phyloP scores from a whole-genome alignment of 208 protist species.

The Trichomonas tenax region DNA sequence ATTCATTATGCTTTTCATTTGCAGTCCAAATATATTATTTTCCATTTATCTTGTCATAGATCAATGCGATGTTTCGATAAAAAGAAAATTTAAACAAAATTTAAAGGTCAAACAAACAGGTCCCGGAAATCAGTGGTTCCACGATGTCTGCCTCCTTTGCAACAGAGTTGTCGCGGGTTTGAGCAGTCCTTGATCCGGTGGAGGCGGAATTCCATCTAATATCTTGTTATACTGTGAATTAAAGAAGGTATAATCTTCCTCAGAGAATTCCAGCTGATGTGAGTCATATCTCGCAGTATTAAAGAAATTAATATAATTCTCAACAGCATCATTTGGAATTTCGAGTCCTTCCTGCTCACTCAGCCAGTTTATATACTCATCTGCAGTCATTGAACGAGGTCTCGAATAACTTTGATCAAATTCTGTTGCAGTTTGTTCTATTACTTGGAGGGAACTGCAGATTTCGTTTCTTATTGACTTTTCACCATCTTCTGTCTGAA shows the following conservation, averaged over 20 bases:
- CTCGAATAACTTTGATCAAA: background rate
- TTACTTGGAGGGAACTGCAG: background rate
- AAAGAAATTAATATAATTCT: background rate
- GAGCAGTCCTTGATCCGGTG: background rate
- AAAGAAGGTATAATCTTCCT: background rate
- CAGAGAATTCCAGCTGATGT: background rate
- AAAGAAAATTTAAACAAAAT: too few relatives aligned
- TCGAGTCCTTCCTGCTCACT: background rate
- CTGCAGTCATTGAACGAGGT: background rate
- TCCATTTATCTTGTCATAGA: too few relatives aligned
- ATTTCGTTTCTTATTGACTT: background rate
- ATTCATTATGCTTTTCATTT: too few relatives aligned
- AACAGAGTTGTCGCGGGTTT: background rate
- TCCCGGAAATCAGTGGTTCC: background rate
- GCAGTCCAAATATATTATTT: too few relatives aligned
- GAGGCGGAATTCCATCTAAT: background rate
- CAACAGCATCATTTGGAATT: background rate
- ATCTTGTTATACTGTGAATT: background rate
- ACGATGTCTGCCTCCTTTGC: background rate
- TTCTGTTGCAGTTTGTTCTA: background rate
- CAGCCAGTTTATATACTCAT: background rate
- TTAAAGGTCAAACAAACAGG: too few relatives aligned
- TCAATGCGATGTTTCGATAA: too few relatives aligned
- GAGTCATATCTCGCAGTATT: background rate
- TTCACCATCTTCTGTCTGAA: background rate